Evolutionary conservation across 176 grass and related monocot species (phyloP).

Genomic region (Aegilops tauschii): DNA sequence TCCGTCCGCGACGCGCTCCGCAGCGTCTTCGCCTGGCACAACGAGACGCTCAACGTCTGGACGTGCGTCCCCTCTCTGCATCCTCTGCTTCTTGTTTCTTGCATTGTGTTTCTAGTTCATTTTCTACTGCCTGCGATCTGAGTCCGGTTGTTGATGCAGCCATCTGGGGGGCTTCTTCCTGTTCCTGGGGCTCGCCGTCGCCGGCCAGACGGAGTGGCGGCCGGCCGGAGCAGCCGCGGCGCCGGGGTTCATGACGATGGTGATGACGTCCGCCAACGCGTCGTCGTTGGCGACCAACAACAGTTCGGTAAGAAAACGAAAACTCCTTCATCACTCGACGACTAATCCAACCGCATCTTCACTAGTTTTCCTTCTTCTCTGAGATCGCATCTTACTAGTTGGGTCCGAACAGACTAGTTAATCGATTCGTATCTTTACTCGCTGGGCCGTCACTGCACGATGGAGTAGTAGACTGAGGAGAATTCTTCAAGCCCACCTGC

Average conservation of each 20-base stretch:
- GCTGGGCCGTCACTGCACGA: background rate
- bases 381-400: too few relatives aligned
- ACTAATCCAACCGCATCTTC: background rate
- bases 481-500: background rate
- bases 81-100: background rate
- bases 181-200: conserved; percentile 68
- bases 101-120: background rate
- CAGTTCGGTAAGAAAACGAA: conserved; percentile 34
- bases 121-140: background rate
- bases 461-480: background rate
- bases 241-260: conserved; percentile 36
- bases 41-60: conserved; percentile 98
- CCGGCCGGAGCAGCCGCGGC: conserved; percentile 4
- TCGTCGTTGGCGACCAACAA: conserved; percentile 39
- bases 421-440: too few relatives aligned
- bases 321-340: background rate
- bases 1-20: conserved; percentile 78
- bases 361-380: too few relatives aligned
- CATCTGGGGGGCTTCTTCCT: conserved; percentile 88
- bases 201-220: conserved; percentile 22
- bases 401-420: too few relatives aligned
- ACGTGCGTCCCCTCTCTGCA: conserved; percentile 30
- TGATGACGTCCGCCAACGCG: conserved; percentile 43
- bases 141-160: conserved; percentile 27
- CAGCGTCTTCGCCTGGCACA: conserved; percentile 98